Base-by-base conservation (phyloP, 306 rosid genomes). In the Hippophae rhamnoides region DNA sequence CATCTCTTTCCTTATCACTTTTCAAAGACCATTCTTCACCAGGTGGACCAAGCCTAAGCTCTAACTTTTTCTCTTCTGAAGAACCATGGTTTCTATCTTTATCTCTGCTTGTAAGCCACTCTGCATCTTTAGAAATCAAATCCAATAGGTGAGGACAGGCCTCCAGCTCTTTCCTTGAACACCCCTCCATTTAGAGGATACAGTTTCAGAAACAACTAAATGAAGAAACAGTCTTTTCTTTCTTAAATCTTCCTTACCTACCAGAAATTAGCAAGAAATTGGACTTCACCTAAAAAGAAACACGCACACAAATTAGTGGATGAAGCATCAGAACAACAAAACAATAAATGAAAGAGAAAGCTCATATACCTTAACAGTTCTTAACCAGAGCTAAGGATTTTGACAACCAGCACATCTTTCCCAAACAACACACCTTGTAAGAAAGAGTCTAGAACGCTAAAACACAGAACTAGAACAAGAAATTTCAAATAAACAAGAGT, bases 31-130 rank as follows among this genome's bases (percentile, higher is more conserved):
- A 87, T 23, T 85, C 76, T 64, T 81, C 86, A 50, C 96, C 86
- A 1, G 99, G 99, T 27, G 90, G 95, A 57, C 85, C 93, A 66
- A 92, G 98, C 79, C 86, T 87, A 10, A 92, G 93, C 82, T 92
- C 96, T 18, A 92, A 63, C 45, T 76, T 78, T 44, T 65, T 79
- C 69, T 89, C 97, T 52, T 86, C 95, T 18, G 79, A 80, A 62
- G 48, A 65, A 49, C 72, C 72, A 41, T 57, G 61, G 69, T 68
- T 82, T 68, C 79, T 70, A 52, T 66, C 72, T 47, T 60, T 72
- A 53, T 53, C 63, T 54, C 64, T 72, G 57, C n/a, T 78, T 74
- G 45, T n/a, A 10, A 64, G 58, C 92, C 90, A 83, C 62, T 76
- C 84, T 41, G 76, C 73, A 56, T 76, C 72, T 46, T 72, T 75